Base-by-base conservation (phyloP, 305 asterid genomes). In the Striga hermonthica region DNA sequence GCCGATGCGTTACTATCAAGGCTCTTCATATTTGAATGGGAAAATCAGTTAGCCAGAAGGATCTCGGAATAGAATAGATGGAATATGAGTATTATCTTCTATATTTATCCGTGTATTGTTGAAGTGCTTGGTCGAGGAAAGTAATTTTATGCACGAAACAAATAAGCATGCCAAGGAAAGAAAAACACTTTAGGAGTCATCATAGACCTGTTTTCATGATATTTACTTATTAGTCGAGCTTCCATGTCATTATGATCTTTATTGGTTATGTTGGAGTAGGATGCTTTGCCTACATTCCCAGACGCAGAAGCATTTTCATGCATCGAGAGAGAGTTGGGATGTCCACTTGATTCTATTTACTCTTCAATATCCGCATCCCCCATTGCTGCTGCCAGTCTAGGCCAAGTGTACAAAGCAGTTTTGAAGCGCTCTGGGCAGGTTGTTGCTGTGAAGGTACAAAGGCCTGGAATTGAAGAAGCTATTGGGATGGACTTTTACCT, bases 261-360 rank as follows among this genome's bases (percentile, higher is more conserved):
- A 47, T 47, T 45, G 0, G 40, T 55, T 65, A 60, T 66, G 64
- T 57, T 68, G 72, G 71, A 59, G 60, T 78, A 92, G 97, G 99
- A 93, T 85, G 95, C 99, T 44, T 76, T 93, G 84, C 99, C 99
- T 16, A 90, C 99, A n/a, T 94, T 94, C 80, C 97, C 97, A 15
- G 96, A 94, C 60, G 82, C 78, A 40, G 96, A 88, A 74, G 99
- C 99, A 47, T 88, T 94, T 82, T 54, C 90, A 12, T 90, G 97
- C 70, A 86, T 94, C 65, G 99, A 94, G 89, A 84, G 67, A 76
- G 95, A 94, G 75, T 78, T 94, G 81, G 96, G 86, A 13, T 74
- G 78, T n/a, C 80, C 91, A 0, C 88, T 94, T 37, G 95, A 94
- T 73, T 82, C 96, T 40, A 62, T 94, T 50, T 90, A 72, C 78